These are phyloP conservation scores for Omphalotus olearius DNA, from an alignment of 1,284 basidiomycete species.

Conservation along the genomic window DNA sequence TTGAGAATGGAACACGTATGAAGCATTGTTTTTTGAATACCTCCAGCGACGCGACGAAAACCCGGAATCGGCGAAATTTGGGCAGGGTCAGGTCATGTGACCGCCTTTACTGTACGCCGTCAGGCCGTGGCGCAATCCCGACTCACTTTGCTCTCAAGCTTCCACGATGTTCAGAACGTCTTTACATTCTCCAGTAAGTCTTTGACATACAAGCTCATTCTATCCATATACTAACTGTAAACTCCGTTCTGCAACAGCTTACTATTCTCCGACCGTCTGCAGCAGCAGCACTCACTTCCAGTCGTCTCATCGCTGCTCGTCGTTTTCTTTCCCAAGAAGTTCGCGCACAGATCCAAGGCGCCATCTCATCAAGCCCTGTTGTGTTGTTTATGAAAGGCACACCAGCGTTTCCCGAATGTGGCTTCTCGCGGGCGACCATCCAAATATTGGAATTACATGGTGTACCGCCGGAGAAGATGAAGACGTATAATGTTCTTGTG, in stretches of 20 bases:
- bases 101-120: background rate
- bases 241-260: slow-evolving; percentile 14
- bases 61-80: background rate
- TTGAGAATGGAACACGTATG: too few species aligned
- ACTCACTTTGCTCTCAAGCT: background rate
- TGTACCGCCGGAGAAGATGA: slow-evolving; percentile 75
- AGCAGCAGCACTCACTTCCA: slow-evolving; percentile 7
- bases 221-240: slow-evolving; percentile 5
- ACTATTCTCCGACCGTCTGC: slow-evolving; percentile 9
- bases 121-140: too few species aligned
- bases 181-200: slow-evolving; percentile 40
- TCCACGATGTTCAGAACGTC: slow-evolving; percentile 39
- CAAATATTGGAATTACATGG: slow-evolving; percentile 90
- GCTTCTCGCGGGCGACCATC: slow-evolving; percentile 91
- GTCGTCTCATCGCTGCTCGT: slow-evolving; percentile 17
- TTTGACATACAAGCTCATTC: background rate
- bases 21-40: too few species aligned
- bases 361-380: slow-evolving; percentile 68
- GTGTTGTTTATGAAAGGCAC: slow-evolving; percentile 97
- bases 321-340: slow-evolving; percentile 44
- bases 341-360: slow-evolving; percentile 46
- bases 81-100: background rate
- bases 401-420: slow-evolving; percentile 84
- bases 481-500: slow-evolving; percentile 88
- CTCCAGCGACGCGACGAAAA: too few species aligned